Base-by-base conservation (phyloP, 768 basidiomycete species). In the Termitomyces sp. region DNA sequence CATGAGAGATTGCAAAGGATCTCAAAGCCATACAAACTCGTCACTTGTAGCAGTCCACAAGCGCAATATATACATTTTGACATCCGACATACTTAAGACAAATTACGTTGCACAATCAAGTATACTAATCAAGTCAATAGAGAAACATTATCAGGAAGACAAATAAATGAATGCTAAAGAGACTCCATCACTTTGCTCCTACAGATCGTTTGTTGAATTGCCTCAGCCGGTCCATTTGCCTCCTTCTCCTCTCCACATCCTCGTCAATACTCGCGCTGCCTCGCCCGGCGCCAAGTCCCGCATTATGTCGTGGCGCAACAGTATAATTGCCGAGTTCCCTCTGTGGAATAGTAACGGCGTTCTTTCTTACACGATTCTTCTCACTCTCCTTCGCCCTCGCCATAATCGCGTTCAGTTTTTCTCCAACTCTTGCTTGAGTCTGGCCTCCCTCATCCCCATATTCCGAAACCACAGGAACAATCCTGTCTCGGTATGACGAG, bases 301-400 rank as follows among this genome's bases (percentile, higher is more conserved):
- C 73, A 55, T 81, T 85, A 55, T 71, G 65, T 65, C 72, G 82
- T 8, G 93, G 93, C 43, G 92, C 93, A 30, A 94, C 83, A 0
- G 88, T 89, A 71, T 93, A 95, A 60, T 77, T 88, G 53, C 88
- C 86, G 14, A 93, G 68, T 59, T 89, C 82, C 55, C 86, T 75
- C 70, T 89, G 82, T 2, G 93, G 93, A 57, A 95, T 93, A 76
- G 83, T 81, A 36, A 94, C 93, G 3, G 89, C 89, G 57, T 94
- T 90, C 79, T 84, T 87, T 69, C 84, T 79, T 56, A 87, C 82
- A 20, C 86, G 77, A 50, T 81, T 78, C 76, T 83, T 89, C 65
- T 93, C 91, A 60, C 73, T 77, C 65, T 85, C 85, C 68, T 79
- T 82, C 35, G 84, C 87, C 55, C 84, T 78, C 10, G 85, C 86